Evolutionary conservation across 192 early-diverging fungal species (phyloP).

Genomic region (Obelidium mucronatum): DNA sequence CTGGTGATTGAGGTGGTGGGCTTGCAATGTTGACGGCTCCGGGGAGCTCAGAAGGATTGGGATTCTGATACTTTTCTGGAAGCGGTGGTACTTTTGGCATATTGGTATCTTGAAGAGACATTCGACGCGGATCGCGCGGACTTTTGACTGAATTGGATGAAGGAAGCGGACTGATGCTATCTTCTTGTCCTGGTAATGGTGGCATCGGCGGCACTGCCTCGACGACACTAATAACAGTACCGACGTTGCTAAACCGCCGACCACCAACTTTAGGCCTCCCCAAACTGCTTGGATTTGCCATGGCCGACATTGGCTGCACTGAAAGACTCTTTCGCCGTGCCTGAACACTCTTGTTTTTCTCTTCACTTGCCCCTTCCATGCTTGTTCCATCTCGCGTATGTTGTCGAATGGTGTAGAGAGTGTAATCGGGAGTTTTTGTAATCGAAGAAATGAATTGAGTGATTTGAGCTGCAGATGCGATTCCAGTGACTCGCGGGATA

Average conservation of each 20-base stretch:
- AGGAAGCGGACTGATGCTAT: neutral
- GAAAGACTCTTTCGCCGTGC: slow-evolving; percentile 43
- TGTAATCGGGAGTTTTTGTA: slow-evolving; percentile 50
- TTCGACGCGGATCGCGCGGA: neutral
- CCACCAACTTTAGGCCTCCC: neutral
- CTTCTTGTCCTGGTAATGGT: neutral
- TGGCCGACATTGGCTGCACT: neutral
- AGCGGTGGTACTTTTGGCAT: slow-evolving; percentile 13
- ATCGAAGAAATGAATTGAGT: slow-evolving; percentile 61
- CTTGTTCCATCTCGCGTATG: slow-evolving; percentile 51
- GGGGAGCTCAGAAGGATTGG: neutral
- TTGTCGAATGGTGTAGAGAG: slow-evolving; percentile 55
- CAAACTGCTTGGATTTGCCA: neutral
- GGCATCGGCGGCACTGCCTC: neutral
- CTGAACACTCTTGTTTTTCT: slow-evolving; percentile 43
- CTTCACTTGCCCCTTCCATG: slow-evolving; percentile 36
- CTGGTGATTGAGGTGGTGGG: neutral
- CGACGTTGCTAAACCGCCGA: slow-evolving; percentile 26
- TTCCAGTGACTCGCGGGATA: slow-evolving; percentile 48
- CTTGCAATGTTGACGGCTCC: neutral
- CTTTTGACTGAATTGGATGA: neutral
- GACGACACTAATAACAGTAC: slow-evolving; percentile 13
- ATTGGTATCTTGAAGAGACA: neutral
- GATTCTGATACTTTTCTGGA: slow-evolving; percentile 1
- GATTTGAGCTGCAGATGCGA: slow-evolving; percentile 44